phyloP scores from a whole-genome alignment of 2,329 filamentous ascomycete genomes.

The Pseudogymnoascus sp. region DNA sequence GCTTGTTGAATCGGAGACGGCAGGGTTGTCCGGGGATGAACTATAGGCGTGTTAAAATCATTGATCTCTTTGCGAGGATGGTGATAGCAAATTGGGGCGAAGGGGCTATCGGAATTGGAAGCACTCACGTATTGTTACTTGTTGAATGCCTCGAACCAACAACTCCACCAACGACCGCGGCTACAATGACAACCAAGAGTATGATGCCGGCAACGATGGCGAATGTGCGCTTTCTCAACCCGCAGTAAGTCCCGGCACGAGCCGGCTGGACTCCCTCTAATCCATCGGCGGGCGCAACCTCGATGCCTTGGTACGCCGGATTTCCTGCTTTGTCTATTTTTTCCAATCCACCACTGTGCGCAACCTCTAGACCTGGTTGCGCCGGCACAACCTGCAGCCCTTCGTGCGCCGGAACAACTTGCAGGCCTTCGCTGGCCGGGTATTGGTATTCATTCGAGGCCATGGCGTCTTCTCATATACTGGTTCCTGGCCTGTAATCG shows the following conservation, averaged over 20 bases:
- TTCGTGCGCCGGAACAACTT: not conserved
- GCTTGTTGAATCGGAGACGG: not conserved
- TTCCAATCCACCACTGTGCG: not conserved
- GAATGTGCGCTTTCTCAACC: not conserved
- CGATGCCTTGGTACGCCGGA: not conserved
- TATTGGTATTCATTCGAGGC: not conserved
- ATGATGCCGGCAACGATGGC: not conserved
- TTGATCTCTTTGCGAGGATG: not conserved
- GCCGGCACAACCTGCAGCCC: not conserved
- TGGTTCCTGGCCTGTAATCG: not conserved
- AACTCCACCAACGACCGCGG: not conserved
- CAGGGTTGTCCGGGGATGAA: not conserved
- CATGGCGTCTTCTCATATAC: slow-evolving; percentile 1
- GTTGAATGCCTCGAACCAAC: not conserved
- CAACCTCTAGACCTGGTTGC: not conserved
- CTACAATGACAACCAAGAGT: not conserved
- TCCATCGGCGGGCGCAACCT: not conserved
- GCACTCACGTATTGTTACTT: not conserved
- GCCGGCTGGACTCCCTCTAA: not conserved
- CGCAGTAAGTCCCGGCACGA: not conserved
- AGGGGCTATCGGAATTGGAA: not conserved
- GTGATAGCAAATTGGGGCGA: not conserved
- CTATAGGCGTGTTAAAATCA: not conserved
- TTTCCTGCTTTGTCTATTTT: not conserved
- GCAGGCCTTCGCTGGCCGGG: not conserved